These are phyloP conservation scores for Coemansia sp. DNA, from an alignment of 192 early-diverging fungal genomes.

Conservation along the genomic window DNA sequence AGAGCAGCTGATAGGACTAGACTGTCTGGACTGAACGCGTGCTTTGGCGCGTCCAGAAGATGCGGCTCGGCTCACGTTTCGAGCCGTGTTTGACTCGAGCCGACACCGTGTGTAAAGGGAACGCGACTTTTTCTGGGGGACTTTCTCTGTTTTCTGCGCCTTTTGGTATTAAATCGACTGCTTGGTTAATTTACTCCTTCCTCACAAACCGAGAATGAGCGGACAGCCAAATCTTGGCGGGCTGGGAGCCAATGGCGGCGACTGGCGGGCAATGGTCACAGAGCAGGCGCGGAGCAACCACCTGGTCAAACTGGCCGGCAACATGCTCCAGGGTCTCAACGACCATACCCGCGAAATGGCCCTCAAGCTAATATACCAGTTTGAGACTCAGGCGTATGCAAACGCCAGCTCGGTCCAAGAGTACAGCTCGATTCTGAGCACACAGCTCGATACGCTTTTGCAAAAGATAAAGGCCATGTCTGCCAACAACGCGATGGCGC, in stretches of 20 bases:
- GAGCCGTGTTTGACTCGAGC: not conserved
- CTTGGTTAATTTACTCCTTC: not conserved
- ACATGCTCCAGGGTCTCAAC: slow-evolving; percentile 17
- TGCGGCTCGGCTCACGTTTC: not conserved
- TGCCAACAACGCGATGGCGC: slow-evolving; percentile 4
- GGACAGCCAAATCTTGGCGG: slow-evolving; percentile 18
- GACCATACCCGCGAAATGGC: slow-evolving; percentile 8
- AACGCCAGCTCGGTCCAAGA: slow-evolving; percentile 27
- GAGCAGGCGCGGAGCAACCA: slow-evolving; percentile 23
- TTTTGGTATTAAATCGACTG: not conserved
- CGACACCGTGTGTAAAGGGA: not conserved
- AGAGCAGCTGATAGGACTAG: too few relatives aligned
- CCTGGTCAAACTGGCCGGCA: slow-evolving; percentile 3
- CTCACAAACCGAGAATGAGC: slow-evolving; percentile 18
- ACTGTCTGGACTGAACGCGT: too few relatives aligned
- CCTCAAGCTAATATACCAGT: slow-evolving; percentile 1
- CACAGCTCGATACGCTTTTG: slow-evolving; percentile 3
- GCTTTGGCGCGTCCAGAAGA: not conserved
- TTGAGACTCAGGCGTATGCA: slow-evolving; percentile 18
- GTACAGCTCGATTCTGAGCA: slow-evolving; percentile 16
- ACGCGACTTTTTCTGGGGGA: not conserved
- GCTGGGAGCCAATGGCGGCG: slow-evolving; percentile 8
- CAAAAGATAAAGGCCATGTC: slow-evolving; percentile 13
- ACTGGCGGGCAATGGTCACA: slow-evolving; percentile 26
- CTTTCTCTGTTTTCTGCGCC: not conserved